phyloP scores from a whole-genome alignment of 176 grass and related monocot species.

The Lolium perenne region DNA sequence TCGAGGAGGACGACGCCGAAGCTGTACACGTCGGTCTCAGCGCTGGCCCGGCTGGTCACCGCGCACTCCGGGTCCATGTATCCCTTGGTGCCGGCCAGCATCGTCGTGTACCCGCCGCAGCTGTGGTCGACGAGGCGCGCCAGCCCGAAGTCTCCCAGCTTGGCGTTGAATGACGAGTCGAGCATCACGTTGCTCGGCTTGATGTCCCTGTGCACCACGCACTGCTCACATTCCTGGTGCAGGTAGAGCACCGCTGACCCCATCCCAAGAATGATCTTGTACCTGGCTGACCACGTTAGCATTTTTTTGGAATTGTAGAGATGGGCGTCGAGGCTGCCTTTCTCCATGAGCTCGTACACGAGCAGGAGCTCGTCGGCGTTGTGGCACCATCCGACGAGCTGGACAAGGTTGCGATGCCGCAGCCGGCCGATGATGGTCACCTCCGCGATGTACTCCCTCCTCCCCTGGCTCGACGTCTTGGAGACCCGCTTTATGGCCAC shows the following conservation, averaged over 20 bases:
- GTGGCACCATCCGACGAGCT: conserved; percentile 20
- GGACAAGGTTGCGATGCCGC: conserved; percentile 7
- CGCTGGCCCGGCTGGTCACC: background rate
- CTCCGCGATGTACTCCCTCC: conserved; percentile 11
- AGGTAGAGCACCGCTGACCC: conserved; percentile 1
- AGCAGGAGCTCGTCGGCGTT: conserved; percentile 16
- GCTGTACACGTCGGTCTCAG: background rate
- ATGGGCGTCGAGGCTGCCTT: conserved; percentile 8
- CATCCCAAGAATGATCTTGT: conserved; percentile 11
- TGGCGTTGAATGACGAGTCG: background rate
- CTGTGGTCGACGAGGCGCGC: too few relatives aligned
- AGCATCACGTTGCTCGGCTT: conserved; percentile 22
- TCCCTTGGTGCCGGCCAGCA: background rate
- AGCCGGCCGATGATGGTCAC: conserved; percentile 21
- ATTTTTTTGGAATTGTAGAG: background rate
- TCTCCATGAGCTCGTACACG: conserved; percentile 1
- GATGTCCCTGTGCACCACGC: conserved; percentile 26
- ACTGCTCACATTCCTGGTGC: conserved; percentile 14
- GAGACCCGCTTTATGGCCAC: conserved; percentile 7
- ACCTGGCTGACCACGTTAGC: background rate
- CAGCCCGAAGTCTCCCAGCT: conserved; percentile 5
- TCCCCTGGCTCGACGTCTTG: conserved; percentile 15
- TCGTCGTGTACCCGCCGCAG: background rate
- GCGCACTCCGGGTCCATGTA: conserved; percentile 12
- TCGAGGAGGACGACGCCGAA: conserved; percentile 11